Conservation (phyloP, 208 protist genomes). For the Plasmodiophora brassicae region DNA sequence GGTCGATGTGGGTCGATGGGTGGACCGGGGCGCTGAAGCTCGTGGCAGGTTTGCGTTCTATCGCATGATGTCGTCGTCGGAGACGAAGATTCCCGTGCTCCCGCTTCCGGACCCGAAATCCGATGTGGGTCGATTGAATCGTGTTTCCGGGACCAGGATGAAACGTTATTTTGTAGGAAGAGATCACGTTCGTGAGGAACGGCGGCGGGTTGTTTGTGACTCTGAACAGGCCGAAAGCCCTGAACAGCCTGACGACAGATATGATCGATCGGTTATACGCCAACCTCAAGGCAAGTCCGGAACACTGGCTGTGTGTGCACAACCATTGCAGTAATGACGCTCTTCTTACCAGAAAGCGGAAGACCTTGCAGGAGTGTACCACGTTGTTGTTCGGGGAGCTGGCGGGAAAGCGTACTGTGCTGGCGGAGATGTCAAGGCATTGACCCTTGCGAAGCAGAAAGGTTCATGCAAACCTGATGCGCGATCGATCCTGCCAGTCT, state of each 20-base stretch:
- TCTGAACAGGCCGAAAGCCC: slow-evolving; percentile 27
- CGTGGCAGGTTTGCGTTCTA: no score
- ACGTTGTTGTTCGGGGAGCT: neutral
- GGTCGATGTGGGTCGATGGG: no score
- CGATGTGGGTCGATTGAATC: no score
- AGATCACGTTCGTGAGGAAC: no score
- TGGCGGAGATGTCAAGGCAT: slow-evolving; percentile 26
- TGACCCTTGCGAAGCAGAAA: neutral
- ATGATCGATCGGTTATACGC: slow-evolving; percentile 32
- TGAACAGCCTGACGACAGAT: slow-evolving; percentile 23
- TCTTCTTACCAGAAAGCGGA: neutral
- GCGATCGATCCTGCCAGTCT: neutral
- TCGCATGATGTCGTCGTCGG: no score
- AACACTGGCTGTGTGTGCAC: neutral
- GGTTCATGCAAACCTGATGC: neutral
- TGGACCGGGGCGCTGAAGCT: no score
- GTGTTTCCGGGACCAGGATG: no score
- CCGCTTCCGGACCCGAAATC: no score
- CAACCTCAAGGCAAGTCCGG: neutral
- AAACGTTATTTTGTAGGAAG: no score
- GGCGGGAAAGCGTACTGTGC: slow-evolving; percentile 18
- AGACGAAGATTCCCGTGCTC: no score
- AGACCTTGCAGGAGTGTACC: neutral
- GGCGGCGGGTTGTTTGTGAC: neutral
- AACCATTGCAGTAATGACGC: neutral